Conservation (phyloP, 306 rosid genomes). For the Hylodesmum podocarpum region DNA sequence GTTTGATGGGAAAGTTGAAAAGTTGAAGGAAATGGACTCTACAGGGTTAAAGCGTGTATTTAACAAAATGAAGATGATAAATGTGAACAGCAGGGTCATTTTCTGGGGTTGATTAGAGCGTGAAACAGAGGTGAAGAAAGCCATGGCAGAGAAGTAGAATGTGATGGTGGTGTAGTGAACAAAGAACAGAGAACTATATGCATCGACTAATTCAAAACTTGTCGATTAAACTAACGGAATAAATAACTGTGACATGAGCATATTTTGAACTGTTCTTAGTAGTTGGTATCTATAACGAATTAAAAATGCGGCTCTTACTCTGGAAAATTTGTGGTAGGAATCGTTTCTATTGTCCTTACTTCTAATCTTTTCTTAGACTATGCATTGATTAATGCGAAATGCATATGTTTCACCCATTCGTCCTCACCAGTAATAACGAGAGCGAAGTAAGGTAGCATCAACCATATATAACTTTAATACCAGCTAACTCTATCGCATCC, state of each 20-base stretch:
- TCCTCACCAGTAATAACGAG: neutral
- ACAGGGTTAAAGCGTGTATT: constrained; percentile 14
- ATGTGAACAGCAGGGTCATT: neutral
- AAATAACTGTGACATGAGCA: neutral
- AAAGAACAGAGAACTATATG: constrained; percentile 34
- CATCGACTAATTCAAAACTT: constrained; percentile 6
- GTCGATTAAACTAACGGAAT: neutral
- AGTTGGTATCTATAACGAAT: neutral
- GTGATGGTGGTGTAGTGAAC: constrained; percentile 7
- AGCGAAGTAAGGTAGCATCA: neutral
- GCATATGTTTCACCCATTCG: neutral
- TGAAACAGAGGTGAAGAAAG: constrained; percentile 26
- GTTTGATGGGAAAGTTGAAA: constrained; percentile 40
- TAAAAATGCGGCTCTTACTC: neutral
- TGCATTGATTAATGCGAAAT: neutral
- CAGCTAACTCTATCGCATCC: too few relatives aligned
- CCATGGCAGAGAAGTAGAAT: constrained; percentile 28
- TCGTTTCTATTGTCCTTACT: neutral
- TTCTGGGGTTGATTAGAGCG: constrained; percentile 8
- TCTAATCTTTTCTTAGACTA: neutral
- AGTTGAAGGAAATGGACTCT: constrained; percentile 53
- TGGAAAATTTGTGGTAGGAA: neutral
- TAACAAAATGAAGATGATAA: constrained; percentile 26
- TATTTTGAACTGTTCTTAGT: constrained; percentile 14
- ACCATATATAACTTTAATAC: neutral